Percentiles rank a stretch among this genome's conserved stretches.
phyloP scores from a whole-genome alignment of 2,329 filamentous ascomycete species.

The Drechslerella coelobrocha region DNA sequence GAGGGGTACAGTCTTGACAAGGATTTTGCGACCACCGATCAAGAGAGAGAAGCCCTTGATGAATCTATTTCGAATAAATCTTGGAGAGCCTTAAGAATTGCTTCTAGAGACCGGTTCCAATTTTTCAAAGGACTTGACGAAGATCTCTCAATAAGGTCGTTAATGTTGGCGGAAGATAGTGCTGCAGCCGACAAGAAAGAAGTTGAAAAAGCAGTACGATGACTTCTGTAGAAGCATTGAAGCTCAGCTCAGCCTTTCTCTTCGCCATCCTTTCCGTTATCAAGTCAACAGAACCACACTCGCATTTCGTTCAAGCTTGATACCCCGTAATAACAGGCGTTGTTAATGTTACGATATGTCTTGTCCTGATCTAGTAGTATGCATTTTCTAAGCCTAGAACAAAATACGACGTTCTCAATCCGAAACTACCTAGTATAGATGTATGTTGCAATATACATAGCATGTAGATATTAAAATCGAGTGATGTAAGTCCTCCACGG shows the following conservation, averaged over 20 bases:
- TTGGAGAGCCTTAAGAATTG: conserved; percentile 86
- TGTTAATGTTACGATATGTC: too few species aligned
- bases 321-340: too few species aligned
- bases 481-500: too few species aligned
- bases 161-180: conserved; percentile 30
- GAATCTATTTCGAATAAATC: conserved; percentile 76
- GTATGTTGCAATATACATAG: too few species aligned
- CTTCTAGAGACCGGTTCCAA: conserved; percentile 74
- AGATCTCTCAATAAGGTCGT: conserved; percentile 44
- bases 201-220: conserved; percentile 24
- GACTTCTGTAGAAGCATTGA: not conserved
- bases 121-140: conserved; percentile 88
- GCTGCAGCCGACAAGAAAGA: conserved; percentile 14
- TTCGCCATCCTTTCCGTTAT: not conserved
- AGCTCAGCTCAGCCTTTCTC: not conserved
- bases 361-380: too few species aligned
- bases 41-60: conserved; percentile 65
- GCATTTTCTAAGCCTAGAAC: too few species aligned
- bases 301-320: too few species aligned
- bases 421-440: too few species aligned
- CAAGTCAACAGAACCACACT: too few species aligned
- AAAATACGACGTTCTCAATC: too few species aligned
- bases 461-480: too few species aligned
- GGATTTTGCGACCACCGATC: conserved; percentile 74
- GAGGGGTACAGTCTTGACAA: conserved; percentile 83